Conservation (phyloP, 1,139 yeast species). For the Kurtzmaniella quercitrusa region DNA sequence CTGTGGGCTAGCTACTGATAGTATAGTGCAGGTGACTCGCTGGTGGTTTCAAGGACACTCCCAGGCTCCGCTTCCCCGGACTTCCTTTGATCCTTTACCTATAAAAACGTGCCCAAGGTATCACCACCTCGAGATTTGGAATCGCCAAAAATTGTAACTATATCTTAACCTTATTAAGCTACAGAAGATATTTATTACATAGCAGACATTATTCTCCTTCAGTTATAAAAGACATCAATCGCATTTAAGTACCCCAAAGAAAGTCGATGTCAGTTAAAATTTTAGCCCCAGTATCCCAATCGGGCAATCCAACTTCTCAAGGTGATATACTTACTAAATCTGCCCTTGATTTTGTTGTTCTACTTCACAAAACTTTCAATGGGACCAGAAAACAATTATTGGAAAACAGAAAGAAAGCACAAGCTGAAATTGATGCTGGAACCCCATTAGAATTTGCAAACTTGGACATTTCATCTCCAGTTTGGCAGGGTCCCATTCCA, state of each 20-base stretch:
- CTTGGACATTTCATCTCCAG: slow-evolving; percentile 10
- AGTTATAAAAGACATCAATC: too few relatives aligned
- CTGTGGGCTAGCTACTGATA: background rate
- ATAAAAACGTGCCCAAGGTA: background rate
- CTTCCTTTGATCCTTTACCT: background rate
- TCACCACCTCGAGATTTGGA: background rate
- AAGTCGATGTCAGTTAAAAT: slow-evolving; percentile 8
- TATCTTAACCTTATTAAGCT: too few relatives aligned
- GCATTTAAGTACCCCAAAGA: too few relatives aligned
- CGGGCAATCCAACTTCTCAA: slow-evolving; percentile 12
- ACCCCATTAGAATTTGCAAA: slow-evolving; percentile 12
- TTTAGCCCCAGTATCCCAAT: slow-evolving; percentile 11
- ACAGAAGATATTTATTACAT: too few relatives aligned
- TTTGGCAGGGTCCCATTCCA: slow-evolving; percentile 15
- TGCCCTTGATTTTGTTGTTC: slow-evolving; percentile 14
- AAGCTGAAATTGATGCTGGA: slow-evolving; percentile 12
- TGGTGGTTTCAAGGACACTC: too few relatives aligned
- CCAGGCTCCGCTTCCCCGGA: slow-evolving; percentile 1
- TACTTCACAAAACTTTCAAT: slow-evolving; percentile 15
- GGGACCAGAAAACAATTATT: slow-evolving; percentile 12
- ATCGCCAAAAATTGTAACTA: too few relatives aligned
- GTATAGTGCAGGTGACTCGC: background rate
- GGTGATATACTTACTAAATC: slow-evolving; percentile 14
- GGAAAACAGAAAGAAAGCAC: slow-evolving; percentile 12
- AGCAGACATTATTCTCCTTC: too few relatives aligned